These are phyloP conservation scores for Carex cristatella DNA, from an alignment of 176 grass and related monocot species.

Conservation along the genomic window DNA sequence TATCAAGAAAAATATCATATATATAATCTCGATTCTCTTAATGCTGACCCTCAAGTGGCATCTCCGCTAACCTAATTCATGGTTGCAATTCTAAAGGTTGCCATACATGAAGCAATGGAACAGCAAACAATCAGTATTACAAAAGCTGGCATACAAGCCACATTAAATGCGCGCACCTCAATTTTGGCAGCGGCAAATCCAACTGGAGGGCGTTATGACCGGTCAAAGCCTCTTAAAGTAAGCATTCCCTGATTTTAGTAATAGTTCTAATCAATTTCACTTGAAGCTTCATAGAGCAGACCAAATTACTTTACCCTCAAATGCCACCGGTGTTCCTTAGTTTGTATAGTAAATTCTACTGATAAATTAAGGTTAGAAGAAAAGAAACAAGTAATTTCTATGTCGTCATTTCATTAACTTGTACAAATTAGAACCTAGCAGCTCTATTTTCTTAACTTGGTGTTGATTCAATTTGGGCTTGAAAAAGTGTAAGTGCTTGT, in stretches of 20 bases:
- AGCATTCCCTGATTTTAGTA: background rate
- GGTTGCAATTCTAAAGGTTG: conserved; percentile 50
- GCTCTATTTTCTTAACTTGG: background rate
- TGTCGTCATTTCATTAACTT: background rate
- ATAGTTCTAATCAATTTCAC: background rate
- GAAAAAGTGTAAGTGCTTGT: background rate
- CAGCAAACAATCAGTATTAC: conserved; percentile 99
- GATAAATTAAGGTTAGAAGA: background rate
- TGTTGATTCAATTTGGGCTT: background rate
- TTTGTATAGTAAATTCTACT: background rate
- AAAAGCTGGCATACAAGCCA: conserved; percentile 98
- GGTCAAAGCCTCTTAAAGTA: conserved; percentile 94
- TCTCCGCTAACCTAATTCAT: background rate
- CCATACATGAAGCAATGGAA: conserved; percentile 99
- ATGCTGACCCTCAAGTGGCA: background rate
- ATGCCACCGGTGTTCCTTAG: conserved; percentile 27
- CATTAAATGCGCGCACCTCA: conserved; percentile 88
- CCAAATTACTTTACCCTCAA: background rate
- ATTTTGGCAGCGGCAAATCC: conserved; percentile 99
- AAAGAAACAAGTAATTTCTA: background rate
- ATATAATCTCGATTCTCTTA: conserved; percentile 11
- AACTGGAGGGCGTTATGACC: conserved; percentile 85
- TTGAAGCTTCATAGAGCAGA: background rate
- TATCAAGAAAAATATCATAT: conserved; percentile 15
- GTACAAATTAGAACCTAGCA: background rate